Evolutionary conservation across 2,329 filamentous ascomycete genomes (phyloP).

Genomic region (Colletotrichum simmondsii): DNA sequence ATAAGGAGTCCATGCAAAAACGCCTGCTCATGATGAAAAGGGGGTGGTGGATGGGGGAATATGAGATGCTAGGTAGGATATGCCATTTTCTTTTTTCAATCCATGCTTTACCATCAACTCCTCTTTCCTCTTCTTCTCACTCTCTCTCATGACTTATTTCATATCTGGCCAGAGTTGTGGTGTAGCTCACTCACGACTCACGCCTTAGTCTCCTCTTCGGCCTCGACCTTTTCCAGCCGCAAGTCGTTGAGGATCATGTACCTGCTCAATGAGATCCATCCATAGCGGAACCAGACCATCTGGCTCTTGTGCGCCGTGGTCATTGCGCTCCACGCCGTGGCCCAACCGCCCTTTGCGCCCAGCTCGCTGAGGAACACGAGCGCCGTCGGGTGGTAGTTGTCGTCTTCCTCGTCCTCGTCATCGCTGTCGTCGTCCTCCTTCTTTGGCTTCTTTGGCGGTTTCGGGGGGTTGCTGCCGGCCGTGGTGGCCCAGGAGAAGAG

Average conservation of each 20-base stretch:
- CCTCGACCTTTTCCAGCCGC: constrained; percentile 58
- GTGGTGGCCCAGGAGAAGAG: constrained; percentile 65
- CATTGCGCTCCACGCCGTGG: constrained; percentile 84
- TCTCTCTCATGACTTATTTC: too few species aligned
- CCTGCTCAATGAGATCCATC: constrained; percentile 89
- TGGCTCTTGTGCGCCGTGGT: constrained; percentile 90
- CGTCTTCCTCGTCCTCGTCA: constrained; percentile 38
- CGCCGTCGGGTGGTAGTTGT: constrained; percentile 62
- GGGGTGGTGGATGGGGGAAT: neutral
- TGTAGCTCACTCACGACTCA: neutral
- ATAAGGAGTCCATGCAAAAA: neutral
- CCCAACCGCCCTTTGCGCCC: constrained; percentile 64
- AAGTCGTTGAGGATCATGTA: constrained; percentile 98
- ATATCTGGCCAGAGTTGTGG: too few species aligned
- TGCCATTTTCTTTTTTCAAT: neutral
- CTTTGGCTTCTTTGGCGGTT: constrained; percentile 24
- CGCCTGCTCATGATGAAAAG: constrained; percentile 20
- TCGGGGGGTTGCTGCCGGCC: constrained; percentile 38
- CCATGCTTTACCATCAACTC: neutral
- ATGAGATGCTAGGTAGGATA: constrained; percentile 4
- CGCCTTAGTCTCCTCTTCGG: neutral
- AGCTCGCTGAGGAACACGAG: constrained; percentile 80
- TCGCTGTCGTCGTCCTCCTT: constrained; percentile 42
- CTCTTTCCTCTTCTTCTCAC: neutral
- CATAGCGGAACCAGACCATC: constrained; percentile 98